These are phyloP conservation scores for Ceriops decandra DNA, from an alignment of 345 rosid genomes.

Conservation along the genomic window DNA sequence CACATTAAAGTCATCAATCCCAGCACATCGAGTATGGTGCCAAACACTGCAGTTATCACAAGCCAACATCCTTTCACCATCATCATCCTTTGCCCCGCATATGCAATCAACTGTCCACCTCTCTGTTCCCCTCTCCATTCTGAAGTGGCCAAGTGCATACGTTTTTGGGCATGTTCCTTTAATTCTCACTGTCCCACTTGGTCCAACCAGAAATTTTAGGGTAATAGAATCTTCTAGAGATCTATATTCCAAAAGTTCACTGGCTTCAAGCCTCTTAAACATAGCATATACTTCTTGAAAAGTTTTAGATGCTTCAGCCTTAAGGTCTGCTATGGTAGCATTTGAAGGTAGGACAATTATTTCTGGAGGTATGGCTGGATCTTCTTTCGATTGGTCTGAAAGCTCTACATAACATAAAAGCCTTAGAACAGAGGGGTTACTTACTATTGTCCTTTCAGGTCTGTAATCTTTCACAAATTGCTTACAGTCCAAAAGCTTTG, in stretches of 20 bases:
- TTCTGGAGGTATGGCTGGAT: conserved; percentile 52
- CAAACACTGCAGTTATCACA: conserved; percentile 68
- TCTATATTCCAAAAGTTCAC: conserved; percentile 48
- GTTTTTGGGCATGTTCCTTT: conserved; percentile 49
- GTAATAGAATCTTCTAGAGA: conserved; percentile 42
- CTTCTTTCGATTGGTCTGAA: conserved; percentile 45
- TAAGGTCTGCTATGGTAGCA: conserved; percentile 56
- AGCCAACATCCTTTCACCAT: conserved; percentile 68
- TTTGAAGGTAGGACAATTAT: conserved; percentile 44
- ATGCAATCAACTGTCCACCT: conserved; percentile 63
- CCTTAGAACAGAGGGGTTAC: conserved; percentile 28
- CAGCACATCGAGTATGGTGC: conserved; percentile 74
- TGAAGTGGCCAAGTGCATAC: conserved; percentile 44
- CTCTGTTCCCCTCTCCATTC: conserved; percentile 65
- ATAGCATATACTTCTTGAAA: conserved; percentile 69
- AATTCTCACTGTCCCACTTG: conserved; percentile 35
- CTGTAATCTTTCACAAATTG: conserved; percentile 59
- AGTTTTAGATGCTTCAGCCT: conserved; percentile 45
- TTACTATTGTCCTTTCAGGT: conserved; percentile 7
- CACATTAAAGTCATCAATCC: conserved; percentile 44
- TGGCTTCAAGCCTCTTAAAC: conserved; percentile 54
- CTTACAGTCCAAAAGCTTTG: conserved; percentile 69
- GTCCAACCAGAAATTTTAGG: conserved; percentile 45
- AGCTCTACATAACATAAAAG: conserved; percentile 52
- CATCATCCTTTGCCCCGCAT: conserved; percentile 70